Evolutionary conservation across 108 stramenopile species (phyloP), one percentile per base, ranked within the genome.

Genomic region (Cyclotella sp.): DNA sequence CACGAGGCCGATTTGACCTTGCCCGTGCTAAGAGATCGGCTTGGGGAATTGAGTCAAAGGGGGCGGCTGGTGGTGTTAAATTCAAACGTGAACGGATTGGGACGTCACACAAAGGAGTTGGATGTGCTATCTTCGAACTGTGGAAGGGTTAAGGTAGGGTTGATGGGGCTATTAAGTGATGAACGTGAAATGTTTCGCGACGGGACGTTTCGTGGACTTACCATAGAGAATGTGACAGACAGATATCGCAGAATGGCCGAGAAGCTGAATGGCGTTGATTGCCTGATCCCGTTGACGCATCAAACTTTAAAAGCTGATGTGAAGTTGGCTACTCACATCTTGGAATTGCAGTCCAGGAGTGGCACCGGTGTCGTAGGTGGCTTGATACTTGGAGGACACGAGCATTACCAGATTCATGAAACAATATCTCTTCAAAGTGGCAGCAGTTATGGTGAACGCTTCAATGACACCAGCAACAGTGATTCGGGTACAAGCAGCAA

Each of bases 341-440:
- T 74, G 16, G 40, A 72, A 29, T 44, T 54, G 19, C 70, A 70
- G 15, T 40, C 59, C 24, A 40, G 41, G 21, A 64, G 51, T 26
- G 44, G 27, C 3, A 22, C 9, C 16, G 26, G 18, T 16, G 54
- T 34, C 14, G 42, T 71, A 70, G 57, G 64, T 41, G 85, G 85
- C 9, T 41, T 90, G 8, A 90, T 94, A 15, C 62, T 94, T 24
- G 93, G 93, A n/a, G 91, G 93, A n/a, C 93, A 94, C 60, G 93
- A 94, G 54, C 93, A 94, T 59, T 65, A 75, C 19, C 82, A 79
- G 30, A 85, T 86, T 59, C 81, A 91, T 41, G 82, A 89, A 63
- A 29, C 72, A 14, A 84, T 93, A 14, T 21, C 49, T 51, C 39
- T 1, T 22, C 43, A 51, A 27, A n/a, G 28, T 19, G 45, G 66